A percentile compares a stretch with the other conserved stretches of the same genome.
phyloP scores from a whole-genome alignment of 2,329 filamentous ascomycete genomes.

The Furcasterigmium sp. region DNA sequence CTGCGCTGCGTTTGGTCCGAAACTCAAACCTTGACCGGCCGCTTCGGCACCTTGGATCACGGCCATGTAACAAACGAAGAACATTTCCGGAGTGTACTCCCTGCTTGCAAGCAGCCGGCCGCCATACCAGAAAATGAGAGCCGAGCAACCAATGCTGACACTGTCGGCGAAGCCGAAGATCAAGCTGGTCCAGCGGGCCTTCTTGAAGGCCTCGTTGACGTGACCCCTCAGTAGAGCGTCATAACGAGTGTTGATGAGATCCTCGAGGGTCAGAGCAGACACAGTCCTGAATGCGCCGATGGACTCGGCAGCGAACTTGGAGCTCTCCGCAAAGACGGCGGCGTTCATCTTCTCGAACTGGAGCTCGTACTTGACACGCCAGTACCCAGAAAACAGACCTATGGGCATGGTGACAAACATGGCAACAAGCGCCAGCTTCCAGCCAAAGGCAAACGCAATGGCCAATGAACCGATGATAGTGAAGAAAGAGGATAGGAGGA shows the following conservation, averaged over 20 bases:
- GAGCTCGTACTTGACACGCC: conserved; percentile 53
- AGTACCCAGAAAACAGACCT: conserved; percentile 40
- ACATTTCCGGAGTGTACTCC: conserved; percentile 41
- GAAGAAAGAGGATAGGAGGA: conserved; percentile 58
- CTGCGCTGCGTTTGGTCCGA: conserved; percentile 60
- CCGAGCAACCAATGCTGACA: conserved; percentile 56
- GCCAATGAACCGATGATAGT: conserved; percentile 59
- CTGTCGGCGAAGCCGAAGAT: conserved; percentile 68
- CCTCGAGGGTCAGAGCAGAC: conserved; percentile 63
- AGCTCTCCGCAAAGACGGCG: conserved; percentile 64
- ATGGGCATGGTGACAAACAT: conserved; percentile 55
- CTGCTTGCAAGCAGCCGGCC: conserved; percentile 48
- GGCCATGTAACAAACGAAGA: conserved; percentile 58
- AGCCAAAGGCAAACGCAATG: conserved; percentile 67
- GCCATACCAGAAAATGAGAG: conserved; percentile 63
- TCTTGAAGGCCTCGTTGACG: conserved; percentile 52
- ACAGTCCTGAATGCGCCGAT: conserved; percentile 72
- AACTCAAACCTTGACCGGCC: conserved; percentile 62
- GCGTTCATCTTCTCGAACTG: conserved; percentile 65
- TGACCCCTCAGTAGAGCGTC: conserved; percentile 52
- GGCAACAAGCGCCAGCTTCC: conserved; percentile 69
- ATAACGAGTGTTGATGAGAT: conserved; percentile 59
- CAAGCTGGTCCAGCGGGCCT: conserved; percentile 56
- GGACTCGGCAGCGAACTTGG: conserved; percentile 69
- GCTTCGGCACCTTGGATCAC: conserved; percentile 63